These are phyloP conservation scores for Acorus gramineus DNA, from an alignment of 106 monocot species.

Conservation along the genomic window DNA sequence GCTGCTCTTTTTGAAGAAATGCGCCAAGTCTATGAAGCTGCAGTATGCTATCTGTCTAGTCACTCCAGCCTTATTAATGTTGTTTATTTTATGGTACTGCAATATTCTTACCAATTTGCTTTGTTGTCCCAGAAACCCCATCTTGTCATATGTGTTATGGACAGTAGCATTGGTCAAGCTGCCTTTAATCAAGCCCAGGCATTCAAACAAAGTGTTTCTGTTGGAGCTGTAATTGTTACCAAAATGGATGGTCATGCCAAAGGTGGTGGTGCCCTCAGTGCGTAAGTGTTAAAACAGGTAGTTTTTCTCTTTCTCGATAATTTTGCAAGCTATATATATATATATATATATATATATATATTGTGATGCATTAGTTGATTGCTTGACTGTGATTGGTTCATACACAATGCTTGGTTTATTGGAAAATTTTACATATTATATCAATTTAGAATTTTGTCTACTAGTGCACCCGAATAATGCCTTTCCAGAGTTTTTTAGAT, in stretches of 20 bases:
- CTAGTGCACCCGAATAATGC: too few species aligned
- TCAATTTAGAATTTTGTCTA: too few species aligned
- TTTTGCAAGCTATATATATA: too few species aligned
- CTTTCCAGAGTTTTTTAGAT: too few species aligned
- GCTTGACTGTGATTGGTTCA: too few species aligned
- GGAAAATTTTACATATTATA: too few species aligned
- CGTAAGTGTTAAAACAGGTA: slow-evolving; percentile 49
- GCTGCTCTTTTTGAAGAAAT: slow-evolving; percentile 99
- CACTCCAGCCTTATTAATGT: background rate
- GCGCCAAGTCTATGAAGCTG: slow-evolving; percentile 96
- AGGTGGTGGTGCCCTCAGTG: slow-evolving; percentile 98
- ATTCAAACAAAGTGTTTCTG: slow-evolving; percentile 93
- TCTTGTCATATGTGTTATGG: slow-evolving; percentile 99
- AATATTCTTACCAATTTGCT: background rate
- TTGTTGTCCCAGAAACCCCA: slow-evolving; percentile 75
- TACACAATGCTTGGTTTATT: too few species aligned
- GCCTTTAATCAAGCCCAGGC: slow-evolving; percentile 98
- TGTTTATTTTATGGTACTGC: too few species aligned
- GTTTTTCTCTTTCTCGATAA: too few species aligned
- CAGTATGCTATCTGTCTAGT: slow-evolving; percentile 31
- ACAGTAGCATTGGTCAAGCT: slow-evolving; percentile 97
- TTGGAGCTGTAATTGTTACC: slow-evolving; percentile 94
- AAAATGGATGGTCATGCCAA: slow-evolving; percentile 99
- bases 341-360: too few species aligned
- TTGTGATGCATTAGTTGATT: too few species aligned